phyloP scores from a whole-genome alignment of 2,329 filamentous ascomycete species.

The Fusarium lateritium region DNA sequence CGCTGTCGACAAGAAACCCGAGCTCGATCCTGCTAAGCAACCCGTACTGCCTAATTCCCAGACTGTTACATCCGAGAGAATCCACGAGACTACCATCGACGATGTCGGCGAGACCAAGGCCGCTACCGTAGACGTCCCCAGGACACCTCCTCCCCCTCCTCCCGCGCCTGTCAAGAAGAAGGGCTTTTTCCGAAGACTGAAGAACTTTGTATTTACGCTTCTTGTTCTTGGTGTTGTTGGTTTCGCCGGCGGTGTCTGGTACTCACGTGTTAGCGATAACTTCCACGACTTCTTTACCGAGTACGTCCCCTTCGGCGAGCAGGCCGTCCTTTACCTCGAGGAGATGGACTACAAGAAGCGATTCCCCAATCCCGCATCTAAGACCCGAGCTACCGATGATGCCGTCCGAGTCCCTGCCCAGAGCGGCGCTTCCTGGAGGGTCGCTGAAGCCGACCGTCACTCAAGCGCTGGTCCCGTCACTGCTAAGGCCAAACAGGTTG shows the following conservation, averaged over 20 bases:
- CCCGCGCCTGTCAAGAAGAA: constrained; percentile 64
- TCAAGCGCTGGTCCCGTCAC: constrained; percentile 67
- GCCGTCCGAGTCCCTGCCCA: constrained; percentile 87
- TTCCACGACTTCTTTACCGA: constrained; percentile 99
- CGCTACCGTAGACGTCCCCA: constrained; percentile 55
- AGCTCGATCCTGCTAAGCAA: constrained; percentile 64
- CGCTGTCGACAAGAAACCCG: constrained; percentile 68
- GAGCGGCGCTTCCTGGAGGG: constrained; percentile 87
- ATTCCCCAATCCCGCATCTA: constrained; percentile 72
- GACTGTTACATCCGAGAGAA: constrained; percentile 65
- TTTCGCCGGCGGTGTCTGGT: constrained; percentile 91
- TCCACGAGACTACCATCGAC: constrained; percentile 56
- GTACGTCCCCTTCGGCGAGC: constrained; percentile 94
- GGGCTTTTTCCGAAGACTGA: constrained; percentile 79
- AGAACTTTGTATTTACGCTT: constrained; percentile 83
- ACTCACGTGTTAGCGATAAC: constrained; percentile 93
- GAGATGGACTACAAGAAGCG: constrained; percentile 93
- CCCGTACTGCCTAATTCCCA: constrained; percentile 68
- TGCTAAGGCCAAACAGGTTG: constrained; percentile 50
- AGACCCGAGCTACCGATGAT: constrained; percentile 70
- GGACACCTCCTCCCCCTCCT: constrained; percentile 51
- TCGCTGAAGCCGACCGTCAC: constrained; percentile 75
- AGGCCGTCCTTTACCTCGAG: constrained; percentile 94
- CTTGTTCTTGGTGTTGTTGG: constrained; percentile 82
- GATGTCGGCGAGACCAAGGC: constrained; percentile 58